Percentiles rank a stretch among this genome's conserved stretches.
Evolutionary conservation across 1,284 basidiomycete genomes (phyloP).

Genomic region (Rhodotorula sp.): DNA sequence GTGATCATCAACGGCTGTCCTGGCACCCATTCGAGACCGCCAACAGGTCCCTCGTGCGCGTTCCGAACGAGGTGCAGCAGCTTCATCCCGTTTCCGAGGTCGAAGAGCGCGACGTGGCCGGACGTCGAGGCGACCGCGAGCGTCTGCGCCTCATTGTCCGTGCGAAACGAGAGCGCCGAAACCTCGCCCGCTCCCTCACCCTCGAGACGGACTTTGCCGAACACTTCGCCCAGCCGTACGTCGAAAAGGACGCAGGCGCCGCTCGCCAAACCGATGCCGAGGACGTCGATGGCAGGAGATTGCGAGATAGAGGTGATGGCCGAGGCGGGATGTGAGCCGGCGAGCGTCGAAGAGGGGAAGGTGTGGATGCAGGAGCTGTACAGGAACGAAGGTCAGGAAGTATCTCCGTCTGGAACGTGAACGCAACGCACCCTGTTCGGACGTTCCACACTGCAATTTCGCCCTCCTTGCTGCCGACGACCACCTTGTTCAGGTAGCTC

Average conservation of each 20-base stretch:
- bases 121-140: constrained; percentile 81
- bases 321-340: constrained; percentile 44
- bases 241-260: constrained; percentile 88
- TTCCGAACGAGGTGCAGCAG: constrained; percentile 78
- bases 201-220: constrained; percentile 81
- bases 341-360: constrained; percentile 46
- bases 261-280: constrained; percentile 84
- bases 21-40: constrained; percentile 80
- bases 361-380: constrained; percentile 54
- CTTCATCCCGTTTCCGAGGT: constrained; percentile 61
- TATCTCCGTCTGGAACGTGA: neutral
- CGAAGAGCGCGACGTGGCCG: constrained; percentile 87
- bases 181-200: constrained; percentile 67
- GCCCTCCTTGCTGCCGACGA: constrained; percentile 80
- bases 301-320: constrained; percentile 79
- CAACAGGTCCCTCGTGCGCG: constrained; percentile 80
- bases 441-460: constrained; percentile 93
- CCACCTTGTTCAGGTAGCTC: constrained; percentile 94
- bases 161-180: constrained; percentile 77
- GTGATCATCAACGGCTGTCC: constrained; percentile 85
- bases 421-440: constrained; percentile 64
- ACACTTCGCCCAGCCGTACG: constrained; percentile 78
- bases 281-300: constrained; percentile 92
- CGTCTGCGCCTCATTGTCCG: constrained; percentile 51
- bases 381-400: neutral